Conservation (phyloP, 768 basidiomycete species). For the Collybia nuda region DNA sequence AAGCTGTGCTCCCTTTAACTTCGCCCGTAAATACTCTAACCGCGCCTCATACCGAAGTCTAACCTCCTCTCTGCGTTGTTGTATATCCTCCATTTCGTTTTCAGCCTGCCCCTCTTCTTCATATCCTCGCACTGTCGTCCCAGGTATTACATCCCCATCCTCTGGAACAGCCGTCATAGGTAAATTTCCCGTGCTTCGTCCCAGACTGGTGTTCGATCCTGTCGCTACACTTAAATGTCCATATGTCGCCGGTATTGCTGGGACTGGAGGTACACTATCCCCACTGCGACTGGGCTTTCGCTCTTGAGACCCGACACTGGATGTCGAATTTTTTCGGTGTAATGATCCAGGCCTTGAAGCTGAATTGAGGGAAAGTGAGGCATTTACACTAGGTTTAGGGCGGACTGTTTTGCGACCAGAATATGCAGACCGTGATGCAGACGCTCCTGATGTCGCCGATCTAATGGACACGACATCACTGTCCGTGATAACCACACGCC, state of each 20-base stretch:
- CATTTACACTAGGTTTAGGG: constrained; percentile 29
- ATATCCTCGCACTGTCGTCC: constrained; percentile 22
- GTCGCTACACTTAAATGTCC: constrained; percentile 33
- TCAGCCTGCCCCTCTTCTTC: constrained; percentile 41
- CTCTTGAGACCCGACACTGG: constrained; percentile 54
- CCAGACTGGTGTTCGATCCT: constrained; percentile 47
- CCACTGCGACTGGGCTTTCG: constrained; percentile 21
- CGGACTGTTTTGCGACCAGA: constrained; percentile 33
- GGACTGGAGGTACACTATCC: constrained; percentile 32
- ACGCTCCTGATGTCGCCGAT: constrained; percentile 51
- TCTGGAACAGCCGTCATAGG: constrained; percentile 55
- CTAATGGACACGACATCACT: constrained; percentile 51
- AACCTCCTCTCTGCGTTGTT: constrained; percentile 69
- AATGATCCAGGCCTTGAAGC: constrained; percentile 36
- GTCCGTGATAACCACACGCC: constrained; percentile 39
- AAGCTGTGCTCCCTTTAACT: constrained; percentile 80
- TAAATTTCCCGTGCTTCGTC: constrained; percentile 46
- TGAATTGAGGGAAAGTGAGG: constrained; percentile 21
- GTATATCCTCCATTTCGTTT: constrained; percentile 67
- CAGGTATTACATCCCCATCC: constrained; percentile 32
- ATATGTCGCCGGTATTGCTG: constrained; percentile 29
- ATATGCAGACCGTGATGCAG: constrained; percentile 46
- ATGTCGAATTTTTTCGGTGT: constrained; percentile 58
- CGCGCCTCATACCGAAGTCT: constrained; percentile 70
- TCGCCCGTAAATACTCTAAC: constrained; percentile 78